Evolutionary conservation across 306 rosid species (phyloP).

Genomic region (Dryas alaskensis): DNA sequence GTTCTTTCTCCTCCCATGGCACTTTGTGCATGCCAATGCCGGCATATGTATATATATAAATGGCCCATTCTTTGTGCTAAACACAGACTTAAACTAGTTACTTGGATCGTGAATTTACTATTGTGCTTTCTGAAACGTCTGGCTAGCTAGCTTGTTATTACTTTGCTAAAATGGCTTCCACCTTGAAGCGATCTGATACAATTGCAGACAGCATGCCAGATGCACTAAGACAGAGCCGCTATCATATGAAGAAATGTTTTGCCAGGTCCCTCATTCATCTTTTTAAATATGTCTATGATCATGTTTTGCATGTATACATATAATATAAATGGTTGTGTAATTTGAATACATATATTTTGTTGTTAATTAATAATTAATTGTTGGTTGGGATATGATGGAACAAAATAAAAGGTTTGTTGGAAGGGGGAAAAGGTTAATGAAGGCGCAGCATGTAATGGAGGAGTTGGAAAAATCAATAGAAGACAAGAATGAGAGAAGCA

Average conservation of each 20-base stretch:
- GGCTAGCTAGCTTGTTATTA: too few relatives aligned
- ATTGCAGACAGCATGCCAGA: conserved; percentile 75
- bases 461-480: conserved; percentile 39
- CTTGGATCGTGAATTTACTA: too few relatives aligned
- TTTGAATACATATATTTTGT: background rate
- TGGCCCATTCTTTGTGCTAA: background rate
- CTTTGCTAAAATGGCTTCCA: conserved; percentile 50
- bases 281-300: too few relatives aligned
- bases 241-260: conserved; percentile 73
- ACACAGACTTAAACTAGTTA: too few relatives aligned
- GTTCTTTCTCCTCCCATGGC: conserved; percentile 33
- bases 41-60: background rate
- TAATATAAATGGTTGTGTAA: background rate
- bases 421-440: conserved; percentile 42
- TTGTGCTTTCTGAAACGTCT: too few relatives aligned
- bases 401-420: conserved; percentile 36
- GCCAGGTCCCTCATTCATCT: conserved; percentile 40
- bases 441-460: conserved; percentile 32
- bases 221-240: conserved; percentile 66
- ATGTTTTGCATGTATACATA: background rate
- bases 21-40: background rate
- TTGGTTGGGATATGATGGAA: background rate
- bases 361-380: background rate
- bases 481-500: conserved; percentile 37
- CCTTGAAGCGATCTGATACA: conserved; percentile 53